Base-by-base conservation (phyloP, 306 rosid species). In the Pyrus pyrifolia region DNA sequence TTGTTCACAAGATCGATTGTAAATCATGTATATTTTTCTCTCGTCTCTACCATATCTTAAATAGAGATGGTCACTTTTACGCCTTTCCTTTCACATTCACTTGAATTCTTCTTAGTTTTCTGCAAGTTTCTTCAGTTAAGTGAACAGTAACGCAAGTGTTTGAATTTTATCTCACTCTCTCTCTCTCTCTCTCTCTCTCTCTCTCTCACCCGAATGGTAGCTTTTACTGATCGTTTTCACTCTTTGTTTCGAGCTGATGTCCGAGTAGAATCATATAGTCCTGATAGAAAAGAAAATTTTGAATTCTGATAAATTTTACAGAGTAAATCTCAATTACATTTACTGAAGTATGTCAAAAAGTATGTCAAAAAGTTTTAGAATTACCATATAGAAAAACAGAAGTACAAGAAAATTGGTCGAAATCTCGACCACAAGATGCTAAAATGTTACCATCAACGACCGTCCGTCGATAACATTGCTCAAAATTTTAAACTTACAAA, bases 21-120 rank as follows among this genome's bases (percentile, higher is more conserved):
- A 86, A 82, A 83, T 89, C 89, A 79, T 94, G 98, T 94, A 91
- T 75, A 94, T 91, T 85, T 76, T 76, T 74, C 84, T 81, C 87
- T 82, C 82, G 84, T 84, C 82, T 80, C 83, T 81, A 81, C 79
- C 85, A 84, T 72, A 83, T 87, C 83, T 81, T 83, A 59, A 65
- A 82, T 82, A 85, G 86, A 72, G 81, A 60, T 45, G 81, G 72
- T 46, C 85, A 79, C 86, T 80, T 73, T 71, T 83, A 46, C 51
- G 75, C 76, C 72, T 63, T 76, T 71, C 74, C 76, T 76, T 74
- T 72, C 78, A 71, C 68, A n/a, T 79, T 80, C 53, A 83, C 75
- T 42, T 72, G 79, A 73, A 82, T 76, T 68, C 70, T 46, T 74
- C 55, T 27, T 49, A 30, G 66, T 68, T 73, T 15, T 49, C 77